A percentile compares a stretch with the other conserved stretches of the same genome.
Evolutionary conservation across 306 rosid species (phyloP).

Genomic region (Lotus japonicus): DNA sequence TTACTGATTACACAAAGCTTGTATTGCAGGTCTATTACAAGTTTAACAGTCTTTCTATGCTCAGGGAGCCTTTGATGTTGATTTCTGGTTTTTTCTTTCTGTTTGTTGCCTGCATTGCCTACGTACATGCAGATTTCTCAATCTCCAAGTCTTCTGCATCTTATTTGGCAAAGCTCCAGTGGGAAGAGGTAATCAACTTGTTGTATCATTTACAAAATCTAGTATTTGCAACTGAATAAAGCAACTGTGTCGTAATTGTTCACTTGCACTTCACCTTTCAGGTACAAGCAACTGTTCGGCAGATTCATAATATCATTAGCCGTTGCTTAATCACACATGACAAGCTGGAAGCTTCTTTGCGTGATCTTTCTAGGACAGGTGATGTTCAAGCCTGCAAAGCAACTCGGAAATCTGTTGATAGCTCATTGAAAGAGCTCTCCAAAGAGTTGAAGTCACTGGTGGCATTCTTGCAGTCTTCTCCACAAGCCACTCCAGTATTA

Average conservation of each 20-base stretch:
- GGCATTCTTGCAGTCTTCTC: slow-evolving; percentile 69
- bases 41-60: slow-evolving; percentile 84
- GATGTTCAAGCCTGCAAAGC: slow-evolving; percentile 85
- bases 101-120: slow-evolving; percentile 68
- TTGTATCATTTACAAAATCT: slow-evolving; percentile 11
- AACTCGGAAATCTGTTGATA: slow-evolving; percentile 80
- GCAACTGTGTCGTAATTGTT: not conserved
- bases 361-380: slow-evolving; percentile 86
- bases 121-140: slow-evolving; percentile 77
- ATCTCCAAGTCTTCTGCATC: slow-evolving; percentile 91
- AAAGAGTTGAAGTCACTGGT: slow-evolving; percentile 72
- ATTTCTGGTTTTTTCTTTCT: slow-evolving; percentile 76
- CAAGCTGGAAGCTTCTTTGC: slow-evolving; percentile 82
- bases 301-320: slow-evolving; percentile 44
- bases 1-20: not conserved
- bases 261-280: slow-evolving; percentile 32
- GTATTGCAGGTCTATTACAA: slow-evolving; percentile 84
- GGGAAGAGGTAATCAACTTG: slow-evolving; percentile 77
- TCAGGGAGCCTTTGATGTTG: slow-evolving; percentile 87
- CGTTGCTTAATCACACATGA: slow-evolving; percentile 66
- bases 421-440: slow-evolving; percentile 71
- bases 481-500: slow-evolving; percentile 67
- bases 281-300: slow-evolving; percentile 73
- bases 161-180: slow-evolving; percentile 85
- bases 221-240: slow-evolving; percentile 2